Conservation (phyloP, 176 grass and related monocot genomes). For the Juncus inflexus region DNA sequence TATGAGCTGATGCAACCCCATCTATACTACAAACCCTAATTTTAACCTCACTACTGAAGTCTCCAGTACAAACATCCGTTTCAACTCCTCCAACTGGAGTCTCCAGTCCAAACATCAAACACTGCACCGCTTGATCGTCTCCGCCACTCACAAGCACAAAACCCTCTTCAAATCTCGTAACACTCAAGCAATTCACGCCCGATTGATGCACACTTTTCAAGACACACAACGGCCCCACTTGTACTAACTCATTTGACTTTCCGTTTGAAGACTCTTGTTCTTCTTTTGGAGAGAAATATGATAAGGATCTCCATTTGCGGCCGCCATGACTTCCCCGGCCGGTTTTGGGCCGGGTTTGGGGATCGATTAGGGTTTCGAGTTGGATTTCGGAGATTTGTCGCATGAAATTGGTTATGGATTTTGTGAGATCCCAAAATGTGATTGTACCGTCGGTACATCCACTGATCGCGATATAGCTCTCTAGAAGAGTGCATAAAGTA, state of each 20-base stretch:
- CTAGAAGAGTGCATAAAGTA: background rate
- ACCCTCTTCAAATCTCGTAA: conserved; percentile 31
- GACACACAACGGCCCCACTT: conserved; percentile 44
- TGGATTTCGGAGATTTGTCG: conserved; percentile 52
- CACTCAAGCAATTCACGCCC: conserved; percentile 76
- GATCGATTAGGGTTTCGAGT: conserved; percentile 61
- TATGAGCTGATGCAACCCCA: conserved; percentile 52
- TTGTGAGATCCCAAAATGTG: conserved; percentile 86
- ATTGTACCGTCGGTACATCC: conserved; percentile 87
- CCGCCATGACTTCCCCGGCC: conserved; percentile 94
- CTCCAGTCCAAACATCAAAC: conserved; percentile 45
- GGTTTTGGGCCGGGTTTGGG: conserved; percentile 67
- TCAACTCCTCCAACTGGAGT: conserved; percentile 11
- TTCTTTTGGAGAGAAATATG: conserved; percentile 32
- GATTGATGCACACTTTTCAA: conserved; percentile 69
- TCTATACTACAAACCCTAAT: conserved; percentile 44
- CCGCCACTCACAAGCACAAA: conserved; percentile 72
- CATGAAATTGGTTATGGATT: conserved; percentile 60
- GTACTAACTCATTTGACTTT: conserved; percentile 32
- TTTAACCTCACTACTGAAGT: conserved; percentile 3
- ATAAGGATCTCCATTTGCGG: conserved; percentile 56
- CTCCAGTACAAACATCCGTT: too few relatives aligned
- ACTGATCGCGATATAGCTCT: conserved; percentile 58
- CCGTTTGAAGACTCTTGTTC: conserved; percentile 5
- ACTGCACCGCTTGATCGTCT: conserved; percentile 77